Conservation (phyloP, 352 stramenopile genomes). For the Phytophthora lateralis region DNA sequence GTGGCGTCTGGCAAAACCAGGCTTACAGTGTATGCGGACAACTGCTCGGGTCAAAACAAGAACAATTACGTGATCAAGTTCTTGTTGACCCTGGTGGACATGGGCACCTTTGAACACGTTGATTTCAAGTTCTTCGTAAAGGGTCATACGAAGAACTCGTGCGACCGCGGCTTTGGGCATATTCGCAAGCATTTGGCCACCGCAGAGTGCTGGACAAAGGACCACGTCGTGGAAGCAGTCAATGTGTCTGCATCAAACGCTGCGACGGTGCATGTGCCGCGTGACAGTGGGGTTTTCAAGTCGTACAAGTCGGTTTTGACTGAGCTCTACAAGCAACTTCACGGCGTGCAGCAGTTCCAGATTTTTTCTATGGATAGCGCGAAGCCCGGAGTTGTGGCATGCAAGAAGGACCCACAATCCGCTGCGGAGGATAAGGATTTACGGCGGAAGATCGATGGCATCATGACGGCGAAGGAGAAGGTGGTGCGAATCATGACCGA, state of each 20-base stretch:
- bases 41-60: slow-evolving; percentile 18
- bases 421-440: background rate
- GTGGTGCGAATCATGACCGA: too few species aligned
- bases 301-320: slow-evolving; percentile 10
- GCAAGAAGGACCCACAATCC: background rate
- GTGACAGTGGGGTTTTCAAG: slow-evolving; percentile 1
- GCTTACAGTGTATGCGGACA: slow-evolving; percentile 11
- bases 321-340: slow-evolving; percentile 10
- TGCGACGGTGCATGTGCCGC: background rate
- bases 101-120: background rate
- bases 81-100: background rate
- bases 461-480: too few species aligned
- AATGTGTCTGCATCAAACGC: background rate
- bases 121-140: background rate
- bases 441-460: slow-evolving; percentile 6
- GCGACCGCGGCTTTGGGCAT: background rate
- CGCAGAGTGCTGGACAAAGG: background rate
- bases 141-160: slow-evolving; percentile 1
- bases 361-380: slow-evolving; percentile 9
- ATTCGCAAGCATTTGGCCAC: background rate
- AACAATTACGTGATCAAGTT: slow-evolving; percentile 17
- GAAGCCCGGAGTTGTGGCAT: slow-evolving; percentile 4
- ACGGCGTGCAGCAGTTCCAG: slow-evolving; percentile 13
- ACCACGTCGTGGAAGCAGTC: background rate
- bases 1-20: background rate